These are phyloP conservation scores for Colletotrichum agaves DNA, from an alignment of 2,329 filamentous ascomycete species.

Conservation along the genomic window DNA sequence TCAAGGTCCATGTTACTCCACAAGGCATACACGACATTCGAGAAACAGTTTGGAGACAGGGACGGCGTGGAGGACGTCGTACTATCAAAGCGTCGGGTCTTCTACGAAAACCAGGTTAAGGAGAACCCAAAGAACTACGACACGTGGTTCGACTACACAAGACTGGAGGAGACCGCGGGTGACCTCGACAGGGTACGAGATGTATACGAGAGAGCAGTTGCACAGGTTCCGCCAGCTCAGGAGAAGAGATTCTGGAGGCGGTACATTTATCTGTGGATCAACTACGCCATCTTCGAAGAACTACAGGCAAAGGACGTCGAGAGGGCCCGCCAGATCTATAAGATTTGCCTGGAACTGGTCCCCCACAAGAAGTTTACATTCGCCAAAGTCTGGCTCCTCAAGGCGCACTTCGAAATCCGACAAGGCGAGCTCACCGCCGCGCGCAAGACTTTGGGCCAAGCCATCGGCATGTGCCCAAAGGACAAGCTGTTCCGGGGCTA, in stretches of 20 bases:
- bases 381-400: constrained; percentile 94
- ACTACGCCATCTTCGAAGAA: constrained; percentile 97
- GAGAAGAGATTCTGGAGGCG: constrained; percentile 98
- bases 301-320: constrained; percentile 81
- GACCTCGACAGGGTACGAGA: constrained; percentile 88
- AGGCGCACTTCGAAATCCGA: constrained; percentile 91
- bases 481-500: constrained; percentile 96
- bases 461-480: constrained; percentile 95
- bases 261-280: constrained; percentile 98
- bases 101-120: constrained; percentile 94
- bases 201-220: constrained; percentile 94
- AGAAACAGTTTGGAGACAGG: constrained; percentile 95
- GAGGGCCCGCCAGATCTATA: constrained; percentile 89
- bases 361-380: constrained; percentile 98
- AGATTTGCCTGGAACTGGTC: constrained; percentile 85
- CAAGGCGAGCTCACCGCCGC: constrained; percentile 84
- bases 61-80: constrained; percentile 97
- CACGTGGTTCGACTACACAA: constrained; percentile 94
- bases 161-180: constrained; percentile 86
- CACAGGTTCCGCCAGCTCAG: constrained; percentile 92
- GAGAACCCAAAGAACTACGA: constrained; percentile 98
- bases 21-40: constrained; percentile 95
- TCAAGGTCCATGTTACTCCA: constrained; percentile 87
- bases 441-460: constrained; percentile 87
- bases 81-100: constrained; percentile 88